phyloP scores from a whole-genome alignment of 768 basidiomycete species.

The Boletus pseudopeckii region DNA sequence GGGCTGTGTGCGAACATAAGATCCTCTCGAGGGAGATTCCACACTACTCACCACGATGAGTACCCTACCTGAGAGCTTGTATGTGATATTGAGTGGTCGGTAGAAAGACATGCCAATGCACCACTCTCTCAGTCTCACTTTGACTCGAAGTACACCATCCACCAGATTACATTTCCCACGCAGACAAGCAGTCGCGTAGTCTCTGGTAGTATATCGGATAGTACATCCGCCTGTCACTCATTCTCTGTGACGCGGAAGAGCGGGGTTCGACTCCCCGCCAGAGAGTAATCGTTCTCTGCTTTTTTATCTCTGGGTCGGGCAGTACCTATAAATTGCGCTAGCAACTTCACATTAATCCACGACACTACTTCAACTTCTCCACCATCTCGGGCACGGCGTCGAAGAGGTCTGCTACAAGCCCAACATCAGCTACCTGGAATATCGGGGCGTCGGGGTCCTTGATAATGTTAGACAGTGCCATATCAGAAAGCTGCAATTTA shows the following conservation, averaged over 20 bases:
- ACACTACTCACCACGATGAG: slow-evolving; percentile 28
- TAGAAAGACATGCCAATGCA: slow-evolving; percentile 30
- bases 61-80: slow-evolving; percentile 28
- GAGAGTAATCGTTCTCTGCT: slow-evolving; percentile 21
- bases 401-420: slow-evolving; percentile 91
- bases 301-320: neutral
- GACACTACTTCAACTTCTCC: slow-evolving; percentile 69
- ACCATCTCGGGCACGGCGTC: slow-evolving; percentile 88
- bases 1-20: slow-evolving; percentile 41
- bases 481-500: slow-evolving; percentile 19
- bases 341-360: slow-evolving; percentile 12
- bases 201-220: slow-evolving; percentile 50
- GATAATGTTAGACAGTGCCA: slow-evolving; percentile 12
- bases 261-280: slow-evolving; percentile 48
- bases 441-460: slow-evolving; percentile 98
- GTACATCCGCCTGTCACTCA: slow-evolving; percentile 46
- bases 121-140: neutral
- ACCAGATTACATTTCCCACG: neutral
- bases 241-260: slow-evolving; percentile 30
- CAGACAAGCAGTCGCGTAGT: neutral
- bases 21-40: neutral
- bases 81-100: slow-evolving; percentile 21
- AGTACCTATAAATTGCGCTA: no score
- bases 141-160: neutral
- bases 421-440: slow-evolving; percentile 96